phyloP scores from a whole-genome alignment of 768 basidiomycete genomes.

The Leccinellum luteum region DNA sequence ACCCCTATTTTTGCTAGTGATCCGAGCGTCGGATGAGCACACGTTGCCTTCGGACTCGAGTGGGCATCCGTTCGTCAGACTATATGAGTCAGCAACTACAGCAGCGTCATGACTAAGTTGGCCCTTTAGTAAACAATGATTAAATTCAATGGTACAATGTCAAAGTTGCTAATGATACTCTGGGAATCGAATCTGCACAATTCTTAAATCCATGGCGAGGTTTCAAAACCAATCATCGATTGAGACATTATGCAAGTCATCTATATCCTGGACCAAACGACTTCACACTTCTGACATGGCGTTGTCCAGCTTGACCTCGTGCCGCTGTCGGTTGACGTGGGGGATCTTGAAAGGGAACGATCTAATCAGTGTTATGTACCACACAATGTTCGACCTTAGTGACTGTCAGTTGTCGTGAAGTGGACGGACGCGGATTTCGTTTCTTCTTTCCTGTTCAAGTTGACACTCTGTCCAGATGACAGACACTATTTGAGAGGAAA shows the following conservation, averaged over 20 bases:
- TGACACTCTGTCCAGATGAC: neutral
- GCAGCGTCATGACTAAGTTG: no score
- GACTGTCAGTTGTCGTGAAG: neutral
- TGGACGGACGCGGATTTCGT: slow-evolving; percentile 2
- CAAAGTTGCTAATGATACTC: neutral
- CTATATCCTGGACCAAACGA: neutral
- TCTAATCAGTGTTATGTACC: neutral
- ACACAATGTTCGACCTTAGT: neutral
- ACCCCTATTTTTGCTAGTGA: no score
- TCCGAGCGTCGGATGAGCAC: neutral
- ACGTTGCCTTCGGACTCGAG: neutral
- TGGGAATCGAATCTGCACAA: neutral
- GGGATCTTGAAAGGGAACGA: neutral
- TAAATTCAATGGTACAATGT: no score
- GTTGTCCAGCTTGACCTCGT: neutral
- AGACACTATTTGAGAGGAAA: neutral
- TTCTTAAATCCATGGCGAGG: neutral
- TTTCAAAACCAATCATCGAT: neutral
- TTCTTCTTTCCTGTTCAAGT: neutral
- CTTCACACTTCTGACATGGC: neutral
- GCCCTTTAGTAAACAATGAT: no score
- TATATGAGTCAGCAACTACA: neutral
- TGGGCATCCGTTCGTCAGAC: neutral
- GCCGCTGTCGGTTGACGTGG: neutral
- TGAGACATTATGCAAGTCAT: neutral